phyloP scores from a whole-genome alignment of 1,284 basidiomycete species.

The Salmacisia buchloeana region DNA sequence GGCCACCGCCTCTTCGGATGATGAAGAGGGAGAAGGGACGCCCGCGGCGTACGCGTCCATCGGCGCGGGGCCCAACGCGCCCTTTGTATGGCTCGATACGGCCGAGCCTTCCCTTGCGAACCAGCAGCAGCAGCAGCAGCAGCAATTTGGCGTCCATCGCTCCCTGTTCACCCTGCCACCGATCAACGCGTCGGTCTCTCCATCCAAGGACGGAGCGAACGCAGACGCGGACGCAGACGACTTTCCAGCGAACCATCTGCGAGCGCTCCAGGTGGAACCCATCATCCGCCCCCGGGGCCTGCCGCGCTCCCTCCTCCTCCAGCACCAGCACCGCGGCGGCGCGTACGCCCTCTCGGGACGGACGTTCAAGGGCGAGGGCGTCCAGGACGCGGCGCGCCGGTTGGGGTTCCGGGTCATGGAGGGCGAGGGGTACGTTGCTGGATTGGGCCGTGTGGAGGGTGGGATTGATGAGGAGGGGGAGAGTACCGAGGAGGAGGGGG shows the following conservation, averaged over 20 bases:
- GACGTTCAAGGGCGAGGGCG: not conserved
- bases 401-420: not conserved
- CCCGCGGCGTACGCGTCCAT: not conserved
- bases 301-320: not conserved
- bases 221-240: not conserved
- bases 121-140: too few relatives aligned
- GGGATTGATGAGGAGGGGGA: conserved; percentile 3
- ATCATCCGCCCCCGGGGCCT: not conserved
- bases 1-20: not conserved
- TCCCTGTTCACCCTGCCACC: conserved; percentile 3
- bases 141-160: not conserved
- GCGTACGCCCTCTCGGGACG: not conserved
- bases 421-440: not conserved
- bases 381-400: not conserved
- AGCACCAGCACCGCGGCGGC: not conserved
- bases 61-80: conserved; percentile 1
- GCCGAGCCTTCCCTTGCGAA: not conserved
- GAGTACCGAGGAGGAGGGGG: not conserved
- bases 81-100: not conserved
- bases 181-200: too few relatives aligned
- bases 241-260: not conserved
- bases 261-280: not conserved
- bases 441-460: not conserved
- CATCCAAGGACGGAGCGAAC: too few relatives aligned
- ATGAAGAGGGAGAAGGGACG: not conserved